Evolutionary conservation across 2,329 filamentous ascomycete genomes (phyloP).

Genomic region (Aspergillus niger): DNA sequence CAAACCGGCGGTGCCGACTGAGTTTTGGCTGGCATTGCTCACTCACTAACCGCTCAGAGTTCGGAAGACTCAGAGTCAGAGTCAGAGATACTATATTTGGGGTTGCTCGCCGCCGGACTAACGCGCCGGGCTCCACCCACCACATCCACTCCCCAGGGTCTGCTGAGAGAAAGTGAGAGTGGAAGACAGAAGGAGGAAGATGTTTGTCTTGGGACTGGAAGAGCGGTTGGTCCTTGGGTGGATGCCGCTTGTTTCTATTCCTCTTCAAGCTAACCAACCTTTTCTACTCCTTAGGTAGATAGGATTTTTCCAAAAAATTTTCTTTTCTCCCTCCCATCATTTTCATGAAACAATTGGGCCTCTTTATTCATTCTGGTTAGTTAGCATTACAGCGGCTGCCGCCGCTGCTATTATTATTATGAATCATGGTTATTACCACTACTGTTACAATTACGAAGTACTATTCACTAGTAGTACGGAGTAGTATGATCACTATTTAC

Average conservation of each 20-base stretch:
- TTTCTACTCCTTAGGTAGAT: neutral
- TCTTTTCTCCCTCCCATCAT: too few species aligned
- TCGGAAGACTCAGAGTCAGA: too few species aligned
- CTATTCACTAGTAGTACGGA: neutral
- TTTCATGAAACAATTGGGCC: too few species aligned
- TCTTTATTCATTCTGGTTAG: conserved; percentile 1
- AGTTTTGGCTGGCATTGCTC: neutral
- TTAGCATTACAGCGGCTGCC: neutral
- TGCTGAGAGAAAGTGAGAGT: neutral
- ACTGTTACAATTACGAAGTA: neutral
- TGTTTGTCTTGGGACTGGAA: neutral
- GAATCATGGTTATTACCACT: neutral
- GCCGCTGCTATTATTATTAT: neutral
- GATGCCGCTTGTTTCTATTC: neutral
- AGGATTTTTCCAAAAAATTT: too few species aligned
- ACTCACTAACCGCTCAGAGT: too few species aligned
- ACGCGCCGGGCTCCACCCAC: conserved; percentile 13
- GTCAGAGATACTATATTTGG: neutral
- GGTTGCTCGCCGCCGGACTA: conserved; percentile 6
- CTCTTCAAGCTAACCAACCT: neutral
- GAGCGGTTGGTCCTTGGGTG: neutral
- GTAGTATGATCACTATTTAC: neutral
- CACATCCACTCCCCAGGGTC: conserved; percentile 6
- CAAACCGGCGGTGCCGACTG: neutral
- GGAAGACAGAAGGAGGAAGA: too few species aligned